Base-by-base conservation (phyloP, 495 filamentous ascomycete genomes). In the Hypomontagnella monticulosa region DNA sequence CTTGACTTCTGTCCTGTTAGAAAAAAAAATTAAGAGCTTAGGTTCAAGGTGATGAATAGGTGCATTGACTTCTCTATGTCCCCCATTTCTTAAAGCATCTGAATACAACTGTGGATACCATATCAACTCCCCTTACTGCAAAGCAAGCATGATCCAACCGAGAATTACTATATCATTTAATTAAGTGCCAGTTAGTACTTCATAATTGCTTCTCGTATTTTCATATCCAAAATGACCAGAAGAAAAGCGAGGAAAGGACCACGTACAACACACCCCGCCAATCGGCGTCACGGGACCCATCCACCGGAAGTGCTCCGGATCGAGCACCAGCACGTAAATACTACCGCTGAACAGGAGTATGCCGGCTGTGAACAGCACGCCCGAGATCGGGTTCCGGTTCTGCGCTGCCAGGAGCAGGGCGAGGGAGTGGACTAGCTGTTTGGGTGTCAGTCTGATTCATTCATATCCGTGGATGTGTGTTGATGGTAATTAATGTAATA, bases 271-370 rank as follows among this genome's bases (percentile, higher is more conserved):
- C 60, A 85, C 68, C 0, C 87, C 87, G 0, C 87, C 87, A 6
- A 88, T 68, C 14, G 87, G 87, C 20, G 86, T 89, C 0, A 87
- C 76, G 1, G 86, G 86, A 0, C 87, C 85, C 47, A 88, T 40
- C 34, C 78, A 78, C 49, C 80, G 79, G 70, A 84, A 87, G 47
- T 77, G 73, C 61, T 81, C 80, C 40, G 85, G 81, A 69, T 86
- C 81, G 1, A 88, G 77, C 4, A 82, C 78, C 12, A 89, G 77
- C 14, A 82, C 74, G 70, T 89, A 89, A 50, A 89, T 77, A 71
- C 79, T 82, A 5, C 87, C 87, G 57, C 79, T 83, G 74, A 89
- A 89, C 77, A 87, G 78, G 54, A 70, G 80, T 75, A 79, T 87
- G 78, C 75, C 81, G 18, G 78, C 73, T 4, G 81, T 75, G 58